phyloP scores from a whole-genome alignment of 2,329 filamentous ascomycete species.

The Fusarium sarcochroum region DNA sequence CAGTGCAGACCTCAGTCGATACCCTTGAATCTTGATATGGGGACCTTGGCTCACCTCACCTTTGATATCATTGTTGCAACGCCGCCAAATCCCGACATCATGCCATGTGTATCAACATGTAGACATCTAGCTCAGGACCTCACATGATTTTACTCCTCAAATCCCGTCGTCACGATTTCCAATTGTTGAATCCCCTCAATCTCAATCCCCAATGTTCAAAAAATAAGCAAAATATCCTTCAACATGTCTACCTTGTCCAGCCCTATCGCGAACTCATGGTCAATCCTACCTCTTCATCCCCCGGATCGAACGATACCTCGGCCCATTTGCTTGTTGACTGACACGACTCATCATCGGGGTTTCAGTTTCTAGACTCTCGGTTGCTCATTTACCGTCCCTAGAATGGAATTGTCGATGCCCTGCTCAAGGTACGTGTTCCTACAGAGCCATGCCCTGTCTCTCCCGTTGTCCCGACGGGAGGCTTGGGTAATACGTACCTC shows the following conservation, averaged over 20 bases:
- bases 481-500: constrained; percentile 30
- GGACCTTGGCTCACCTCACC: constrained; percentile 7
- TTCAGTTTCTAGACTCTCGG: constrained; percentile 12
- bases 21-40: constrained; percentile 7
- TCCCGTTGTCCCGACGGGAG: constrained; percentile 38
- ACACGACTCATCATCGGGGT: constrained; percentile 22
- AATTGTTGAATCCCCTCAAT: constrained; percentile 28
- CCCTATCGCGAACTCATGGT: constrained; percentile 35
- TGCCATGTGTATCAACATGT: constrained; percentile 15
- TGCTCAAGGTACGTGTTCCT: constrained; percentile 5
- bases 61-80: constrained; percentile 18
- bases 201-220: background rate
- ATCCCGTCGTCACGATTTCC: background rate
- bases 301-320: constrained; percentile 45
- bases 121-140: background rate
- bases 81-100: constrained; percentile 33
- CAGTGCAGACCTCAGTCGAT: constrained; percentile 22
- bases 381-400: constrained; percentile 2
- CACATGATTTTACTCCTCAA: constrained; percentile 15
- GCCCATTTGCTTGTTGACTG: constrained; percentile 39
- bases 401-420: constrained; percentile 2
- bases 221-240: constrained; percentile 10
- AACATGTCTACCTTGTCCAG: constrained; percentile 22
- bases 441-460: background rate
- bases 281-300: constrained; percentile 12